phyloP scores from a whole-genome alignment of 345 rosid species.

The Moricandia arvensis region DNA sequence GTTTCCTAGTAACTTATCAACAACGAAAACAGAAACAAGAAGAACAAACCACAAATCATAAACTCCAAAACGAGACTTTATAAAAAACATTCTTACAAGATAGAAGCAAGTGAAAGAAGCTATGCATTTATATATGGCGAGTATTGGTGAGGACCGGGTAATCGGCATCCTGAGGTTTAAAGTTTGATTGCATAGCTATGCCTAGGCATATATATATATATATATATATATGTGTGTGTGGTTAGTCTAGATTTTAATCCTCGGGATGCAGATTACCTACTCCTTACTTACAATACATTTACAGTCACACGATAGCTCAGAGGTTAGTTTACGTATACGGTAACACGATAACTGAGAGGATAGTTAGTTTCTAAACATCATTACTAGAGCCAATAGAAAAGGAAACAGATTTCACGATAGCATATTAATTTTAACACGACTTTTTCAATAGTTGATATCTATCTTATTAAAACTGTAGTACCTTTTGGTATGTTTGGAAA shows the following conservation, averaged over 20 bases:
- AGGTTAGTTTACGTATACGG: too few species aligned
- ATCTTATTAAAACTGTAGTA: too few species aligned
- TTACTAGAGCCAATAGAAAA: too few species aligned
- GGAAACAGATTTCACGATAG: too few species aligned
- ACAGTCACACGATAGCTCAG: too few species aligned
- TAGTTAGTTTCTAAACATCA: too few species aligned
- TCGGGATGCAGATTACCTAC: conserved; percentile 43
- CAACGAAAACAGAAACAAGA: neutral
- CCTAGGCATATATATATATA: too few species aligned
- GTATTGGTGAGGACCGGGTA: conserved; percentile 39
- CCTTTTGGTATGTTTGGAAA: too few species aligned
- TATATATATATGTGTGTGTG: too few species aligned
- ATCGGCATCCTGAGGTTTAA: conserved; percentile 45
- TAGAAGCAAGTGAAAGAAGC: conserved; percentile 3
- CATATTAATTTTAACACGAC: too few species aligned
- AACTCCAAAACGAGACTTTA: neutral
- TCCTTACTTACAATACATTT: conserved; percentile 27
- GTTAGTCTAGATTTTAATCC: conserved; percentile 7
- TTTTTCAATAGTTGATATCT: too few species aligned
- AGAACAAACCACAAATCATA: neutral
- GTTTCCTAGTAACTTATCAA: neutral
- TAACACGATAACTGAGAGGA: too few species aligned
- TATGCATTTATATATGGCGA: neutral
- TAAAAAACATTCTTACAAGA: neutral
- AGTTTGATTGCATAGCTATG: neutral